Evolutionary conservation across 2,329 filamentous ascomycete species (phyloP), one percentile per base, ranked within the genome.

Genomic region (Xylaria hypoxylon): DNA sequence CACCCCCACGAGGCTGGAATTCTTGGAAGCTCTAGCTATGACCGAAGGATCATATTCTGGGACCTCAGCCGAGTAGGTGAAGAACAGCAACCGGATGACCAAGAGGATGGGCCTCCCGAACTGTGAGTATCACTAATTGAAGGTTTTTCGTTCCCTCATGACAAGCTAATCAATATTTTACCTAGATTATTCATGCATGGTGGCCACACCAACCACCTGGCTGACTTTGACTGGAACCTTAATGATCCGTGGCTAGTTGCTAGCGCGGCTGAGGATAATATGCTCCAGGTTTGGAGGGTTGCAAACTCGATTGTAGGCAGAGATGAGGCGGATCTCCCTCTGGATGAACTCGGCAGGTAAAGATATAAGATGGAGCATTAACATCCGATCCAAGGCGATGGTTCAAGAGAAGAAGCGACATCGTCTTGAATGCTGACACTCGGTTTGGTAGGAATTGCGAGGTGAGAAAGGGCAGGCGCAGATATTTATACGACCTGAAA

Each of bases 201-300:
- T 68, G 96, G 96, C 35, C 96, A 99, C 82, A 99, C 96, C 11
- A 97, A 97, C 81, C 92, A 96, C 72, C 89, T 99, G 68, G 94
- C 93, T 40, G 96, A 99, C 80, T 99, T 99, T 77, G 95, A 92
- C 81, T 99, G 95, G 95, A 99, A 99, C 80, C 89, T 89, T 72
- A 97, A 97, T 77, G 94, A 97, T 75, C 94, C 95, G 4, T 99
- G 96, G 96, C 88, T 97, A 62, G 92, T 99, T 72, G 94, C 94
- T 79, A 97, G 92, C 68, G 94, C 96, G 17, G 96, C 95, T 0
- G 96, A 99, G 78, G 96, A 99, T 81, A 99, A 99, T 77, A 84
- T 98, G 71, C 87, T 99, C 69, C 96, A 99, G 80, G 92, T 97
- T 73, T 98, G 92, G 92, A 94, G 93, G 80, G 91, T 94, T 24